Evolutionary conservation across 2,329 filamentous ascomycete genomes (phyloP).

Genomic region (Orbilia blumenaviensis): DNA sequence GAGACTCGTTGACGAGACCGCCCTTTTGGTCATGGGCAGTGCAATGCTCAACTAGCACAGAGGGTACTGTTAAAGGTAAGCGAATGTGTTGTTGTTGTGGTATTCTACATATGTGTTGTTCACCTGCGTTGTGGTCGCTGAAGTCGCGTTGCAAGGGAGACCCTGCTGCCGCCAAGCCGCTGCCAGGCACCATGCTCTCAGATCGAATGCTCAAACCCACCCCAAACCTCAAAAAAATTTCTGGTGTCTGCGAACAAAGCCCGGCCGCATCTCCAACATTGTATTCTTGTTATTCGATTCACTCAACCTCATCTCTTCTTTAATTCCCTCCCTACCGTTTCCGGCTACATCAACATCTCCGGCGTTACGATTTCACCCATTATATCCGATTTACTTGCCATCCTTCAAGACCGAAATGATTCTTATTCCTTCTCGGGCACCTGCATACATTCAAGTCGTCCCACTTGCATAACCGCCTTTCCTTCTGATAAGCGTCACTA

Average conservation of each 20-base stretch:
- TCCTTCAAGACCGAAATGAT: slow-evolving; percentile 19
- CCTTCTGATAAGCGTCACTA: slow-evolving; percentile 1
- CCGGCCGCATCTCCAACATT: slow-evolving; percentile 14
- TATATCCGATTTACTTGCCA: background rate
- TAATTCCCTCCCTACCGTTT: background rate
- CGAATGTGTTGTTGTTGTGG: too few species aligned
- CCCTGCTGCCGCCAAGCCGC: background rate
- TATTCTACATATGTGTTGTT: too few species aligned
- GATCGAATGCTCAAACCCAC: background rate
- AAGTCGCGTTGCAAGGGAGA: background rate
- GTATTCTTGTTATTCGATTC: background rate
- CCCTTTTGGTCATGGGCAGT: too few species aligned
- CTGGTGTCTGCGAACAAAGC: slow-evolving; percentile 26
- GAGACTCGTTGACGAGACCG: too few species aligned
- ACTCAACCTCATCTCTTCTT: background rate
- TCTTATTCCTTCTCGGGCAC: slow-evolving; percentile 6
- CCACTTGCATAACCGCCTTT: slow-evolving; percentile 5
- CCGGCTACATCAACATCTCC: background rate
- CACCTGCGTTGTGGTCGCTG: background rate
- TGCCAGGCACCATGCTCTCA: background rate
- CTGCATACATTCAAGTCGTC: background rate
- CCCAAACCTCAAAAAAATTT: slow-evolving; percentile 20
- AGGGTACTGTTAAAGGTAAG: too few species aligned
- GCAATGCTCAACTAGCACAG: too few species aligned
- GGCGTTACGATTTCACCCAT: background rate